Evolutionary conservation across 108 stramenopile species (phyloP), one percentile per base, ranked within the genome.

Genomic region (Cyclotella atomus): DNA sequence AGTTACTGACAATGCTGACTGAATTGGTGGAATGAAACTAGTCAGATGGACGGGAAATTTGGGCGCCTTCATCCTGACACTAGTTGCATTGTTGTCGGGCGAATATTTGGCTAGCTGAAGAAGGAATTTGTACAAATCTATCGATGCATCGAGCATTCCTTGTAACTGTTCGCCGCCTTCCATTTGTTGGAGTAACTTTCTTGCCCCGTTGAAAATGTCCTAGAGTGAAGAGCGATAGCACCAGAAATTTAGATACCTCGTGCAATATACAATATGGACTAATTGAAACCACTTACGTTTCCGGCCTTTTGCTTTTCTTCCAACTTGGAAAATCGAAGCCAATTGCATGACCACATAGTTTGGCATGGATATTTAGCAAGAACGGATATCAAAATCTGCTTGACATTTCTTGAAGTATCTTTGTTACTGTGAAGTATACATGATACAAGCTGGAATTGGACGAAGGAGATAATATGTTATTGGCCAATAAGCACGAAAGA

Each of bases 281-380:
- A n/a, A n/a, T n/a, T n/a, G n/a, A n/a, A n/a, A n/a, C n/a, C n/a
- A n/a, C 77, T 71, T 23, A 79, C 77, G 6, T 91, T 73, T 23
- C 90, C 95, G 14, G 82, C 79, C 38, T 81, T 60, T 52, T 75
- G 65, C 38, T 93, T 87, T 33, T 79, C 74, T n/a, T 68, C 44
- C 46, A 82, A 68, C 32, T 77, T 79, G 1, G 90, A 91, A 34
- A 84, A 79, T 17, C 87, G 77, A 17, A 96, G 67, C 91, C 91
- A 93, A n/a, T 89, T 91, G 33, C 94, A 81, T 3, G 87, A 82
- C 95, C 95, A 96, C 88, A 96, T 82, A 10, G 95, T 84, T 69
- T 94, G 92, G 10, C 77, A 70, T 29, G 95, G 93, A 64, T 87
- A 93, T 68, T 89, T 89, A 1, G 73, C 55, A 15, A 96, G 83